Percentiles rank a stretch among this genome's conserved stretches.
These are phyloP conservation scores for Cucumis melo DNA, from an alignment of 306 rosid genomes.

Conservation along the genomic window DNA sequence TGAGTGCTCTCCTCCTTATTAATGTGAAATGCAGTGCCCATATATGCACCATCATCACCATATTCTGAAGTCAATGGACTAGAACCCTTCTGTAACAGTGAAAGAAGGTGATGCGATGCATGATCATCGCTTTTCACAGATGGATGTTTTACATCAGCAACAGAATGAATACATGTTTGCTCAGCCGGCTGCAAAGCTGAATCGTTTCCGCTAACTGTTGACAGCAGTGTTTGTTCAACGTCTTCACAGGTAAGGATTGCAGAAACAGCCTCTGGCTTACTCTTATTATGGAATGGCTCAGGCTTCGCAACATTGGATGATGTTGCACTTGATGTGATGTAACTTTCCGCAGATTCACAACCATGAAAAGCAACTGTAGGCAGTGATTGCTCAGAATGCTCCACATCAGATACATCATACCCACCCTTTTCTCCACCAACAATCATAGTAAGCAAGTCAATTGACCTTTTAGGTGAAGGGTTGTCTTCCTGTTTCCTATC, in stretches of 20 bases:
- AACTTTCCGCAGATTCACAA: conserved; percentile 30
- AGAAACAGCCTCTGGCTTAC: conserved; percentile 40
- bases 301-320: conserved; percentile 24
- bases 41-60: conserved; percentile 22
- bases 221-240: conserved; percentile 80
- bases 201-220: conserved; percentile 44
- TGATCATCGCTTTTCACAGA: conserved; percentile 39
- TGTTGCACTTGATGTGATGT: conserved; percentile 20
- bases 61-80: conserved; percentile 23
- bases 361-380: conserved; percentile 28
- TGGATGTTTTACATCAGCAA: conserved; percentile 30
- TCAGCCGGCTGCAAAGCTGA: conserved; percentile 21
- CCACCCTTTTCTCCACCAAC: conserved; percentile 64
- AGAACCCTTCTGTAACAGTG: conserved; percentile 69
- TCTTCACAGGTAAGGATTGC: conserved; percentile 89
- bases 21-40: conserved; percentile 20
- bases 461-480: conserved; percentile 39
- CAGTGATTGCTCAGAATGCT: conserved; percentile 20
- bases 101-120: conserved; percentile 81
- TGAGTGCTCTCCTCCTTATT: conserved; percentile 31
- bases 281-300: conserved; percentile 32
- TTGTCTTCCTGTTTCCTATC: conserved; percentile 49
- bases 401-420: conserved; percentile 23
- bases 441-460: conserved; percentile 69
- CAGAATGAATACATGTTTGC: conserved; percentile 29